Conservation (phyloP, 2,329 filamentous ascomycete genomes). For the Lachnellula cervina region DNA sequence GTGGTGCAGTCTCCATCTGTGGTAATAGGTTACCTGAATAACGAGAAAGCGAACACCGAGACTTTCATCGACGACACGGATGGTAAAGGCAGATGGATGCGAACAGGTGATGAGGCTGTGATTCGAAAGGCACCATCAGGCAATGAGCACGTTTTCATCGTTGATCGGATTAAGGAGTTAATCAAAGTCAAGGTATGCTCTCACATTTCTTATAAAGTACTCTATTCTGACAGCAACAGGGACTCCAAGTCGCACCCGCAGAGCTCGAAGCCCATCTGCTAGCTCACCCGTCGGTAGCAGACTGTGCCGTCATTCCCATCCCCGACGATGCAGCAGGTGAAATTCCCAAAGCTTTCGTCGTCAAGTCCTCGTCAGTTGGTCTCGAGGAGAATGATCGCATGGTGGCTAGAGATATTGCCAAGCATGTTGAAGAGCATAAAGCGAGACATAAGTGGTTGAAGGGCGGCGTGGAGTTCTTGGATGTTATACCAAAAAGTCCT, state of each 20-base stretch:
- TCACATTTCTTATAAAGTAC: neutral
- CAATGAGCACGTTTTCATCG: constrained; percentile 77
- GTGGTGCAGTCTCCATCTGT: constrained; percentile 72
- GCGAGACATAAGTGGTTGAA: constrained; percentile 65
- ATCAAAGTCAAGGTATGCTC: constrained; percentile 64
- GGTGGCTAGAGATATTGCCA: constrained; percentile 45
- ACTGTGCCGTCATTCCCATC: constrained; percentile 73
- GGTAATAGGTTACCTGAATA: constrained; percentile 80
- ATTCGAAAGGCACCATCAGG: constrained; percentile 39
- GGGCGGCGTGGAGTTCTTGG: constrained; percentile 58
- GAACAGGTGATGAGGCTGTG: constrained; percentile 72
- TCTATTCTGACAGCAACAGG: constrained; percentile 43
- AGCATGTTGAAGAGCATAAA: constrained; percentile 62
- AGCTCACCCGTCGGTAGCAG: constrained; percentile 67
- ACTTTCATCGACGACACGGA: constrained; percentile 67
- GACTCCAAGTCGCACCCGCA: constrained; percentile 76
- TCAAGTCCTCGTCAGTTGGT: constrained; percentile 24
- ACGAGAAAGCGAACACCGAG: constrained; percentile 74
- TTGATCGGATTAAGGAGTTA: constrained; percentile 75
- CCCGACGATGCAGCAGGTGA: constrained; percentile 59
- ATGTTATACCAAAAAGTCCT: constrained; percentile 66
- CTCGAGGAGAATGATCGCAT: constrained; percentile 52
- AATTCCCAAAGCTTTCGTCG: constrained; percentile 25
- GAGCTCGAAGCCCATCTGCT: constrained; percentile 79
- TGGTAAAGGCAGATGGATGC: constrained; percentile 65